Evolutionary conservation across 257 asterid species (phyloP).

Genomic region (Pogostemon cablin): DNA sequence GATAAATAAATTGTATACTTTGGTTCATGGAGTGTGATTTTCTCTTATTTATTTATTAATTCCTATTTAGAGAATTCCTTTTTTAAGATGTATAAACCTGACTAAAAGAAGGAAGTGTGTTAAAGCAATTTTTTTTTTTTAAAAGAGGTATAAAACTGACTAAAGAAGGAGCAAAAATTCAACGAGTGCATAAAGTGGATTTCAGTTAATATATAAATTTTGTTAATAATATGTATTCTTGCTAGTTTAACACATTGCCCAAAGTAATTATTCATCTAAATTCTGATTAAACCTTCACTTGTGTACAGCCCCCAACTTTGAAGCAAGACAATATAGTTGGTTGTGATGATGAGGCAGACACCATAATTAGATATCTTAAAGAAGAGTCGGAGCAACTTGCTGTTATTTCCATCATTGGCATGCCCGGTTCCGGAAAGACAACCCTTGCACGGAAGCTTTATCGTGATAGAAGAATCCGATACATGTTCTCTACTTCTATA

Average conservation of each 20-base stretch:
- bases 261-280: not conserved
- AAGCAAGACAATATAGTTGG: slow-evolving; percentile 39
- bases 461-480: slow-evolving; percentile 22
- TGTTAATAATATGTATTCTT: not conserved
- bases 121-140: too few relatives aligned
- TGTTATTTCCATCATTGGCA: slow-evolving; percentile 38
- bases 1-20: too few relatives aligned
- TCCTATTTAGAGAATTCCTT: too few relatives aligned
- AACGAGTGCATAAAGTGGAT: too few relatives aligned
- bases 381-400: slow-evolving; percentile 34
- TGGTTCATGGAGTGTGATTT: too few relatives aligned
- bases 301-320: slow-evolving; percentile 23
- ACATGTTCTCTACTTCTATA: slow-evolving; percentile 25
- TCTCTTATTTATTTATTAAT: too few relatives aligned
- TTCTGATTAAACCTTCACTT: not conserved
- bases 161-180: too few relatives aligned
- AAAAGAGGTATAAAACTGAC: too few relatives aligned
- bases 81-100: too few relatives aligned
- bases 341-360: slow-evolving; percentile 34
- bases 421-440: slow-evolving; percentile 46
- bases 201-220: not conserved
- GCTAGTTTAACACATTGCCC: not conserved
- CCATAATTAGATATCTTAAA: slow-evolving; percentile 18
- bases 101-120: too few relatives aligned
- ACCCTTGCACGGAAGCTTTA: slow-evolving; percentile 37